Evolutionary conservation across 2,329 filamentous ascomycete genomes (phyloP), one percentile per base, ranked within the genome.

Genomic region (Aspergillus pseudoglaucus): DNA sequence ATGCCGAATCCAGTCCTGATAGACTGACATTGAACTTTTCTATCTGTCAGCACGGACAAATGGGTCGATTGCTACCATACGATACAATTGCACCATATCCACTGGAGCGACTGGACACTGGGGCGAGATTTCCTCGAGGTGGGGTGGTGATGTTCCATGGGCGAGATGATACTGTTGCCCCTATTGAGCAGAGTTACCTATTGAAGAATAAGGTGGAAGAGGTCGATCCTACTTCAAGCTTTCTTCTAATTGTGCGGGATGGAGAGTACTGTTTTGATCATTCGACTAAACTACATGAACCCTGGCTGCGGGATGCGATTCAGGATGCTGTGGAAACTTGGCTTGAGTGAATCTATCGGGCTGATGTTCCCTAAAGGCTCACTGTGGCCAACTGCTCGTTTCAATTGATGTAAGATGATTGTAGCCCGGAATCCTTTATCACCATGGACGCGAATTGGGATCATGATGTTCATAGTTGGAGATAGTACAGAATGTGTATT

Each of bases 91-190:
- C 3, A 1, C 25, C 25, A 27, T 64, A 59, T 53, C 66, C 65
- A 1, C 44, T 66, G 17, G 55, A 59, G 9, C 42, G 57, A n/a
- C 47, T 71, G 4, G 63, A 68, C 15, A 30, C 53, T 1, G 54
- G 46, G 6, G 49, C 53, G 5, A 47, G 44, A 25, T 38, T 69
- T 6, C 65, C 67, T 1, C 52, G 52, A 0, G 64, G 62, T 14
- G 63, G 63, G 0, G 55, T 64, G 27, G 60, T 54, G 43, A 51
- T 72, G n/a, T 32, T 68, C 14, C 68, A 71, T 41, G 67, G 67
- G 2, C 49, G 47, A 10, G 54, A 62, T 15, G 35, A 38, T 38
- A 38, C n/a, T n/a, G 35, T 17, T 15, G n/a, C n/a, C 5, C 35
- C 35, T 38, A n/a, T 38, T 10, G 35, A 38, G 18, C 7, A 18